Conservation (phyloP, 805 yeast genomes). For the Hanseniaspora meyeri region DNA sequence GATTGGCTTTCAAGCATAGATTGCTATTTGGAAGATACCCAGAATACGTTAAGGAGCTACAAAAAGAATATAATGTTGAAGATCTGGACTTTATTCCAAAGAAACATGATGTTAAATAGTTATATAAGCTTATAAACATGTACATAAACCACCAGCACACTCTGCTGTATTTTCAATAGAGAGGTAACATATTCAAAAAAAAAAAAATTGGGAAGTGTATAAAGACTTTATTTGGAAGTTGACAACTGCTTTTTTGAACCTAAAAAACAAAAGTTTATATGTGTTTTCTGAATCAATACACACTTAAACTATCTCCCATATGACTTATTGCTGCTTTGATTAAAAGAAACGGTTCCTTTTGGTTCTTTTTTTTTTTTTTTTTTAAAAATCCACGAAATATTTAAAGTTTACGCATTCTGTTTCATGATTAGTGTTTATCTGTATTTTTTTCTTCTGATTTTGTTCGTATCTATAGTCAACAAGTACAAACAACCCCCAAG, state of each 20-base stretch:
- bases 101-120: not conserved
- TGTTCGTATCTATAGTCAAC: not conserved
- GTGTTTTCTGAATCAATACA: too few species aligned
- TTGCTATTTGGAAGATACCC: slow-evolving; percentile 9
- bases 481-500: not conserved
- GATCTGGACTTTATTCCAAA: slow-evolving; percentile 21
- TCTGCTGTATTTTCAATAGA: not conserved
- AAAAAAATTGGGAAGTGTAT: too few species aligned
- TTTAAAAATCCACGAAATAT: not conserved
- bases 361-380: too few species aligned
- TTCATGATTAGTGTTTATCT: not conserved
- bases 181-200: too few species aligned
- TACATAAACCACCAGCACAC: not conserved
- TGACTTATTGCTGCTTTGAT: too few species aligned
- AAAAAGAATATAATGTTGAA: slow-evolving; percentile 34
- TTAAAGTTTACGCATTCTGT: not conserved
- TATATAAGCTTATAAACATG: slow-evolving; percentile 1
- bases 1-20: slow-evolving; percentile 18
- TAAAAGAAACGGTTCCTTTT: too few species aligned
- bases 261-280: too few species aligned
- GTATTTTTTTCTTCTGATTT: not conserved
- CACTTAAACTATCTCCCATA: too few species aligned
- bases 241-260: too few species aligned
- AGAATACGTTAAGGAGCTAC: slow-evolving; percentile 27
- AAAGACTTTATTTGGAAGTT: too few species aligned